Base-by-base conservation (phyloP, 805 yeast genomes). In the Cyberlindnera amylophila region DNA sequence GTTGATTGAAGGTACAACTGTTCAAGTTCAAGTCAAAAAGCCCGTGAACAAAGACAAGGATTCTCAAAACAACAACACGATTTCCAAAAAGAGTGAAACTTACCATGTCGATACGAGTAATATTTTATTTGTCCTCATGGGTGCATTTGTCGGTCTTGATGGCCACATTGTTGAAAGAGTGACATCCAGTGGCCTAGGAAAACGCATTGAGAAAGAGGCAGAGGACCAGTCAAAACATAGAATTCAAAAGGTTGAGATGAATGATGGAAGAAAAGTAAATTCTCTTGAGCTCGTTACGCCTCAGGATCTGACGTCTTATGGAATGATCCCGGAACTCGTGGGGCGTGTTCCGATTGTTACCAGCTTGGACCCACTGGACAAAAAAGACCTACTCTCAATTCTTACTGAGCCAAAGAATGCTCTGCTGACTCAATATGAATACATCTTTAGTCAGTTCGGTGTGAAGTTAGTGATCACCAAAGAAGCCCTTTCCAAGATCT, bases 91-190 rank as follows among this genome's bases (percentile, higher is more conserved):
- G 46, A 69, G 62, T 3, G 79, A 76, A 34, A 61, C 68, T 0
- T 73, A 65, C 50, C 65, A 70, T 10, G 64, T 78, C 15, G 80
- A 78, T 47, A 78, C 83, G 1, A 70, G 77, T 3, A 75, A 77
- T 50, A 74, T 78, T 10, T 49, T 78, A 21, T 79, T 79, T 53
- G 70, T 79, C 37, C 59, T 75, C 7, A 75, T 77, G 75, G 84
- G 84, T 21, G 83, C 83, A 0, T 79, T 79, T 63, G 76, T 75
- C 12, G 82, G 82, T 3, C 58, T 79, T 30, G 82, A 77, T 47
- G 64, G 66, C 37, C 71, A 74, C 38, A 61, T 77, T 17, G 63
- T 65, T 2, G 61, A 62, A 23, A 64, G 83, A 44, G 46, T 71
- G 13, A 47, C 58, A 1, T 49, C 52, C 2, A 44, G 62, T 5